Percentiles rank a stretch among this genome's conserved stretches.
phyloP scores from a whole-genome alignment of 2,329 filamentous ascomycete species.

The Pestalotiopsis sp. region DNA sequence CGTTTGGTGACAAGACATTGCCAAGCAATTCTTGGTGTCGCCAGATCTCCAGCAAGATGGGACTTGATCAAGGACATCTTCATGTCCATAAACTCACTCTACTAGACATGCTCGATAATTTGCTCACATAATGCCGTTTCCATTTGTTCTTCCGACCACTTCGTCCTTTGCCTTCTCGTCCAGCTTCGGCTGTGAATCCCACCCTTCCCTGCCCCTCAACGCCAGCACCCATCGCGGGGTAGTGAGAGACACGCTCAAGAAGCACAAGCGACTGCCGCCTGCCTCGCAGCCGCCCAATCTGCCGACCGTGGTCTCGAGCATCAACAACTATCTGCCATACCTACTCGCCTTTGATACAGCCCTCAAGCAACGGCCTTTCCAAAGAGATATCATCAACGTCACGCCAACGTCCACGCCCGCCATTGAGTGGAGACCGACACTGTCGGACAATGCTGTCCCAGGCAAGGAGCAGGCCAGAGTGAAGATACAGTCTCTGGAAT shows the following conservation, averaged over 20 bases:
- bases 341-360: conserved; percentile 77
- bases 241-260: conserved; percentile 81
- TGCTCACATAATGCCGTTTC: conserved; percentile 76
- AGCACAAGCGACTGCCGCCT: conserved; percentile 82
- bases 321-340: conserved; percentile 83
- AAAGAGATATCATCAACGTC: conserved; percentile 67
- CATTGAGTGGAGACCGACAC: conserved; percentile 83
- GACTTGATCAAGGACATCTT: neutral
- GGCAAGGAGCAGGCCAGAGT: conserved; percentile 68
- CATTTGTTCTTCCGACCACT: conserved; percentile 86
- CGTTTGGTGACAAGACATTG: conserved; percentile 11
- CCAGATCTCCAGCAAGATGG: neutral
- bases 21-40: conserved; percentile 5
- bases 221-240: conserved; percentile 84
- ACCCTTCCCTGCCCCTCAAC: conserved; percentile 83
- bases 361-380: conserved; percentile 55
- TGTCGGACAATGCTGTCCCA: conserved; percentile 67
- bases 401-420: conserved; percentile 62
- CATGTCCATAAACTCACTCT: neutral
- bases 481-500: conserved; percentile 73
- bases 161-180: conserved; percentile 82
- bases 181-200: conserved; percentile 76
- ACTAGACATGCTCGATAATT: neutral
- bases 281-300: conserved; percentile 72
- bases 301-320: conserved; percentile 65